Evolutionary conservation across 129 eudicot species (phyloP).

Genomic region (Pittosporum tobira): DNA sequence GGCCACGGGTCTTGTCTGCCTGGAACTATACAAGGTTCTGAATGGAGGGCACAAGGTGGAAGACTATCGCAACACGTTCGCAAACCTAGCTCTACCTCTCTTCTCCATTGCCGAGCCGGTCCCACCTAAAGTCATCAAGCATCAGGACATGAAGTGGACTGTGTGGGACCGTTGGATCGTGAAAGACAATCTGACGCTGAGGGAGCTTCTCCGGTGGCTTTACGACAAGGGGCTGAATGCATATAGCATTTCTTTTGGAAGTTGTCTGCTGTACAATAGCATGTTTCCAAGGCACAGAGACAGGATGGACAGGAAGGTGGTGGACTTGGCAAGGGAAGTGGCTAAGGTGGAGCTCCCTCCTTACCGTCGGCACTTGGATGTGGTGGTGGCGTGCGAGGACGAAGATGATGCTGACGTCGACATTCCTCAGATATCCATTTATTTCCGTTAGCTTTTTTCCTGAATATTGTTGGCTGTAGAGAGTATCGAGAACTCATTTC

Average conservation of each 20-base stretch:
- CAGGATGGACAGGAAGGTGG: constrained; percentile 69
- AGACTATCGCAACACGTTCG: constrained; percentile 83
- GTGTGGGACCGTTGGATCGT: constrained; percentile 89
- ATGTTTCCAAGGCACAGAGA: constrained; percentile 89
- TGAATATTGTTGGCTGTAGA: background rate
- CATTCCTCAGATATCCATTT: constrained; percentile 73
- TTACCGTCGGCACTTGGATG: constrained; percentile 71
- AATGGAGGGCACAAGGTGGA: constrained; percentile 77
- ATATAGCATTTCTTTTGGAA: constrained; percentile 80
- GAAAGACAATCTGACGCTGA: constrained; percentile 56
- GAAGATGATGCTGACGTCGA: constrained; percentile 82
- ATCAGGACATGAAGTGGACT: constrained; percentile 75
- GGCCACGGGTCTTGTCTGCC: constrained; percentile 88
- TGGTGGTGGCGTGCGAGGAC: constrained; percentile 86
- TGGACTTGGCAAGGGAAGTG: constrained; percentile 74
- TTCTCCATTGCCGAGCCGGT: constrained; percentile 90
- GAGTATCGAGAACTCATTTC: background rate
- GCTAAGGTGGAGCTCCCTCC: constrained; percentile 78
- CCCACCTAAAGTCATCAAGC: constrained; percentile 59
- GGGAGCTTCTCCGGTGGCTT: constrained; percentile 67
- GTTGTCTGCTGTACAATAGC: constrained; percentile 67
- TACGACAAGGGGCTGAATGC: constrained; percentile 65
- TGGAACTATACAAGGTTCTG: constrained; percentile 82
- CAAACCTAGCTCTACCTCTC: constrained; percentile 78
- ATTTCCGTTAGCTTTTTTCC: constrained; percentile 35